A percentile compares a stretch with the other conserved stretches of the same genome.
phyloP scores from a whole-genome alignment of 192 early-diverging fungal genomes.

The Podila verticillata region DNA sequence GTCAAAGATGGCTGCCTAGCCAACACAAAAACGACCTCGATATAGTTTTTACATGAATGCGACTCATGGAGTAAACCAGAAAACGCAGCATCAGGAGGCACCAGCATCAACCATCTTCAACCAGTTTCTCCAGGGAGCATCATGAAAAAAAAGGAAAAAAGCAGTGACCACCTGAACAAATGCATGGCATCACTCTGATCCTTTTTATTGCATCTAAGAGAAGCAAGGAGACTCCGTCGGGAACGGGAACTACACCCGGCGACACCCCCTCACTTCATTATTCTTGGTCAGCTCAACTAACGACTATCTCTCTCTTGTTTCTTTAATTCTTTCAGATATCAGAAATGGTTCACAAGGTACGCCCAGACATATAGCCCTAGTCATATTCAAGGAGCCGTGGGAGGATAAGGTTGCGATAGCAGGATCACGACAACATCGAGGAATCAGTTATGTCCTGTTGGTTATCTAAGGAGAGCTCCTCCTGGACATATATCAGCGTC shows the following conservation, averaged over 20 bases:
- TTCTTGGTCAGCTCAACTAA: neutral
- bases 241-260: neutral
- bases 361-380: neutral
- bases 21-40: too few relatives aligned
- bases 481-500: too few relatives aligned
- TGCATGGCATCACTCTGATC: slow-evolving; percentile 1
- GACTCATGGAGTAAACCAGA: too few relatives aligned
- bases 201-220: neutral
- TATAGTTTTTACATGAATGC: too few relatives aligned
- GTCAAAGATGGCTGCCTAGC: too few relatives aligned
- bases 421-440: too few relatives aligned
- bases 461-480: too few relatives aligned
- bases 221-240: neutral
- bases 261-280: neutral
- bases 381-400: neutral
- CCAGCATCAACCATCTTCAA: neutral
- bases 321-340: slow-evolving; percentile 28
- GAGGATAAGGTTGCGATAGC: neutral
- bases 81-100: too few relatives aligned
- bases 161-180: neutral
- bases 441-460: too few relatives aligned
- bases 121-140: neutral
- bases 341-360: slow-evolving; percentile 58
- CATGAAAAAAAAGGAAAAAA: neutral
- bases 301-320: neutral